Evolutionary conservation across 1,284 basidiomycete species (phyloP), one percentile per base, ranked within the genome.

Genomic region (Naganishia sp.): DNA sequence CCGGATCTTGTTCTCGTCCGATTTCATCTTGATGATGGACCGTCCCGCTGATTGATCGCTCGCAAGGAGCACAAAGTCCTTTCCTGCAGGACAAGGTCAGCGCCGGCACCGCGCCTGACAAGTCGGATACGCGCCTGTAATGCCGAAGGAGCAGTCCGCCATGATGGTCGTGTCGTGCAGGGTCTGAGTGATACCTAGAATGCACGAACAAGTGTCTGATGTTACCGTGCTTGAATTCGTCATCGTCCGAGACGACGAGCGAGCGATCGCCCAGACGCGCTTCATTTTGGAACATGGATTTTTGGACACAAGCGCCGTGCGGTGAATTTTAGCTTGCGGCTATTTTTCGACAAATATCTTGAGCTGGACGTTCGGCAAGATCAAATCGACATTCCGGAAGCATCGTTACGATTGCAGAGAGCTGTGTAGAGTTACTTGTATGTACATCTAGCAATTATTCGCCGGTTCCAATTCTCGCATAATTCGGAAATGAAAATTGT

Each of bases 1-100:
- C 57, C 94, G 94, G 82, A 95, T 94, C 84, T 99, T 98, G 85
- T 99, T 95, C 82, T 94, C 90, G 81, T 97, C 92, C 39, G 86
- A 81, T 83, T 99, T 97, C 92, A 98, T 96, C 82, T 94, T 95
- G 75, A 98, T 88, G 79, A 99, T 94, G 25, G 92, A 95, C 68
- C 90, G 86, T 6, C 75, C 88, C 7, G 93, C 88, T 39, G 88
- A 92, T 28, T 88, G 94, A 81, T 99, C 95, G 31, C 93, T 89
- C 3, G 94, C 94, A 72, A 97, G 82, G 68, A 97, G 85, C 65
- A 92, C 89, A 81, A 91, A 97, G 75, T 88, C 94, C 76, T 94
- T 94, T 64, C 94, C 93, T 21, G 21, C 21, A 21, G 21, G 21
- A 21, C 21, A 21, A 21, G 21, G 21, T 21, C 21, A 21, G 21